Percentiles rank a stretch among this genome's conserved stretches.
phyloP scores from a whole-genome alignment of 1,139 yeast species.

The Sugiyamaella neomexicana region DNA sequence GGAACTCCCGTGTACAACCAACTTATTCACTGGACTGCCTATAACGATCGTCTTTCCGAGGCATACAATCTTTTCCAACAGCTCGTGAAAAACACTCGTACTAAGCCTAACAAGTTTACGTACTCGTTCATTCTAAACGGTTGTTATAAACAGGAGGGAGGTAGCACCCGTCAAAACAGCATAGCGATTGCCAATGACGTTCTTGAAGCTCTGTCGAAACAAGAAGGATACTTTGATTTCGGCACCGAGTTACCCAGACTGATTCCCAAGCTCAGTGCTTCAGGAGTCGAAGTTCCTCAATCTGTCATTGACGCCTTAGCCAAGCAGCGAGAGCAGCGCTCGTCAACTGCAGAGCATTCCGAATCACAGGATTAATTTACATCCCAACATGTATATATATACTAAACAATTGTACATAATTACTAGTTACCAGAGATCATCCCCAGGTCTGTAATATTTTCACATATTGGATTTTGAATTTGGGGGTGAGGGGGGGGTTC shows the following conservation, averaged over 20 bases:
- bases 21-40: conserved; percentile 53
- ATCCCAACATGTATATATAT: neutral
- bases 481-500: too few relatives aligned
- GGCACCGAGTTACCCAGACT: conserved; percentile 19
- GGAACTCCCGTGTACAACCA: conserved; percentile 58
- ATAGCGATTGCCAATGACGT: conserved; percentile 43
- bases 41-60: conserved; percentile 41
- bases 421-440: neutral
- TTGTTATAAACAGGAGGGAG: conserved; percentile 43
- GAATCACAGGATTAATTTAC: too few relatives aligned
- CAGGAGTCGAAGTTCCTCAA: conserved; percentile 15
- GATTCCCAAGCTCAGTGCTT: conserved; percentile 13
- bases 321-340: neutral
- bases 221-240: conserved; percentile 19
- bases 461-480: too few relatives aligned
- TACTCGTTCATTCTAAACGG: conserved; percentile 55
- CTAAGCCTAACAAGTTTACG: conserved; percentile 53
- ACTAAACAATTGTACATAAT: neutral
- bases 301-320: conserved; percentile 1
- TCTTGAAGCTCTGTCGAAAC: conserved; percentile 36
- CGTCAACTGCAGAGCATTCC: neutral
- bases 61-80: conserved; percentile 47
- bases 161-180: conserved; percentile 8
- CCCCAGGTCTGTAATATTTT: too few relatives aligned
- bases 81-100: conserved; percentile 35